phyloP scores from a whole-genome alignment of 1,284 basidiomycete genomes.

The Boletus sp. region DNA sequence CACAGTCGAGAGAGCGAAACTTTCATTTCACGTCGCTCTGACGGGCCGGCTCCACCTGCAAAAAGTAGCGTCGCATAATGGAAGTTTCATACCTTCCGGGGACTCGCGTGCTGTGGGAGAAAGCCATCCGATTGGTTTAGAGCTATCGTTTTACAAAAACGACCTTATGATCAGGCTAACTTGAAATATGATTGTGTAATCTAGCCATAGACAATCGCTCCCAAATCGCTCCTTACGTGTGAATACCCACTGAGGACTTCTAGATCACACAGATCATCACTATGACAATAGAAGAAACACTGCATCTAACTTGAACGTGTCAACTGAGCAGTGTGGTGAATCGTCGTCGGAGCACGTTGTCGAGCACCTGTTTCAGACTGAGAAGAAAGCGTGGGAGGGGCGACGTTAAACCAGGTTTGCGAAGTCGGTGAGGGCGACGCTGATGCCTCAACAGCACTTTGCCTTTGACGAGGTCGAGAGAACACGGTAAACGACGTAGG shows the following conservation, averaged over 20 bases:
- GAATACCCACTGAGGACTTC: not conserved
- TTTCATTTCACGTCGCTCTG: not conserved
- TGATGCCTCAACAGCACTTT: slow-evolving; percentile 13
- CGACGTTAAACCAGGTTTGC: not conserved
- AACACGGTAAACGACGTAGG: slow-evolving; percentile 66
- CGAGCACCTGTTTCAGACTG: slow-evolving; percentile 1
- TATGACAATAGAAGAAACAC: not conserved
- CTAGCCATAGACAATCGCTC: not conserved
- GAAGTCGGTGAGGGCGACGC: slow-evolving; percentile 6
- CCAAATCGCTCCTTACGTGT: not conserved
- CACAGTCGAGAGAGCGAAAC: not conserved
- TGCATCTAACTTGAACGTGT: too few species aligned
- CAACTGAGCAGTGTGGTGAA: not conserved
- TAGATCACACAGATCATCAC: not conserved
- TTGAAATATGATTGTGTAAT: too few species aligned
- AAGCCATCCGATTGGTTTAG: not conserved
- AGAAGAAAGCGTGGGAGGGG: not conserved
- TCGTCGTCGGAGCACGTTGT: not conserved
- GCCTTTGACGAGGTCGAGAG: slow-evolving; percentile 39
- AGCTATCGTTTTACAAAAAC: too few species aligned
- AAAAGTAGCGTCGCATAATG: not conserved
- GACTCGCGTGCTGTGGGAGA: not conserved
- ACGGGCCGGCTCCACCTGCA: not conserved
- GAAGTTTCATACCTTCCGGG: not conserved
- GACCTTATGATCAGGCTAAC: too few species aligned